phyloP scores from a whole-genome alignment of 2,329 filamentous ascomycete species.

The Dactylellina leptospora region DNA sequence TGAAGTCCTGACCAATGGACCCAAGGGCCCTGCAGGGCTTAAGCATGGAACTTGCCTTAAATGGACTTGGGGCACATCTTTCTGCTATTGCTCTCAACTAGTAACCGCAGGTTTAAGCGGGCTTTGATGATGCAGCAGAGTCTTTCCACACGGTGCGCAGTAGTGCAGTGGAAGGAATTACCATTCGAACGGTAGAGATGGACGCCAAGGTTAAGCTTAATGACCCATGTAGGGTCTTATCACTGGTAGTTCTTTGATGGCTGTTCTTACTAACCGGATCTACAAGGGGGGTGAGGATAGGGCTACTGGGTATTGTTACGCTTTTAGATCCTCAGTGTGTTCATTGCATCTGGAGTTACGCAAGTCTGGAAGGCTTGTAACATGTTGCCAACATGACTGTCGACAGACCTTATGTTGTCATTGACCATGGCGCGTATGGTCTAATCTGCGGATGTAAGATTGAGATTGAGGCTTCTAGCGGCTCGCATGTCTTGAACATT shows the following conservation, averaged over 20 bases:
- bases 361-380: slow-evolving; percentile 29
- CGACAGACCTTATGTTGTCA: no score
- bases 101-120: background rate
- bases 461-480: no score
- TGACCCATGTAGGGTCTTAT: background rate
- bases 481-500: no score
- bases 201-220: slow-evolving; percentile 1
- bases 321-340: background rate
- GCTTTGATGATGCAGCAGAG: background rate
- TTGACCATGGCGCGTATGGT: no score
- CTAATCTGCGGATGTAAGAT: no score
- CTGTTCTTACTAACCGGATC: no score
- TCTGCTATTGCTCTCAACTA: background rate
- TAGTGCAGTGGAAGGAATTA: no score
- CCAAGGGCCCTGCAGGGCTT: background rate
- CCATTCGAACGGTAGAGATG: background rate
- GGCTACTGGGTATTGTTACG: no score
- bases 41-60: background rate
- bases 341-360: slow-evolving; percentile 6
- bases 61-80: background rate
- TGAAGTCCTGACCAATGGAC: background rate
- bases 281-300: background rate
- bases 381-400: no score
- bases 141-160: no score
- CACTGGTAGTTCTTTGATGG: no score